A percentile compares a stretch with the other conserved stretches of the same genome.
Conservation (phyloP, 208 protist species). For the Crithidia bombi region DNA sequence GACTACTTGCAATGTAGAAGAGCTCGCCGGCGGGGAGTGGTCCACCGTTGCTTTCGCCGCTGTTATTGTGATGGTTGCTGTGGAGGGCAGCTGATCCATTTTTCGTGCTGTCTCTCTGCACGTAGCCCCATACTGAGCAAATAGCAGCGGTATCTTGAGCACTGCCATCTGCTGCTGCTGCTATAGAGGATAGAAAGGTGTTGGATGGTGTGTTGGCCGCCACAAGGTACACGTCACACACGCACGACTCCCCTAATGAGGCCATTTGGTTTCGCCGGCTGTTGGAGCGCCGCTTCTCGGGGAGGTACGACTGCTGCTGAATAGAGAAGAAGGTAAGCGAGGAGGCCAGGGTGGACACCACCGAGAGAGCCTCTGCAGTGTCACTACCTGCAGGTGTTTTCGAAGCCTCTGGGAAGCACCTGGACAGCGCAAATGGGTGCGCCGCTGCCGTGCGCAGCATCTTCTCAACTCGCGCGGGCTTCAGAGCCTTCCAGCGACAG, state of each 20-base stretch:
- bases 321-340: constrained; percentile 32
- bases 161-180: neutral
- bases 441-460: constrained; percentile 16
- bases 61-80: neutral
- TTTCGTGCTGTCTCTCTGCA: neutral
- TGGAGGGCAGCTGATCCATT: neutral
- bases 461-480: constrained; percentile 9
- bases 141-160: neutral
- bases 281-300: constrained; percentile 14
- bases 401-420: neutral
- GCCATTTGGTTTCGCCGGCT: constrained; percentile 11
- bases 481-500: constrained; percentile 25
- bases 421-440: constrained; percentile 27
- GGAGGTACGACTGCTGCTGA: constrained; percentile 22
- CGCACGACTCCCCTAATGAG: constrained; percentile 22
- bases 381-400: neutral
- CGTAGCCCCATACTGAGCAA: constrained; percentile 36
- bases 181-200: neutral
- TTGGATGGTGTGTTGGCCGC: constrained; percentile 1
- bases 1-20: constrained; percentile 58
- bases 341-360: neutral
- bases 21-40: constrained; percentile 34
- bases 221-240: constrained; percentile 30
- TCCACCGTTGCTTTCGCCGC: neutral
- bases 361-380: neutral